Evolutionary conservation across 345 rosid species (phyloP).

Genomic region (Orychophragmus violaceus): DNA sequence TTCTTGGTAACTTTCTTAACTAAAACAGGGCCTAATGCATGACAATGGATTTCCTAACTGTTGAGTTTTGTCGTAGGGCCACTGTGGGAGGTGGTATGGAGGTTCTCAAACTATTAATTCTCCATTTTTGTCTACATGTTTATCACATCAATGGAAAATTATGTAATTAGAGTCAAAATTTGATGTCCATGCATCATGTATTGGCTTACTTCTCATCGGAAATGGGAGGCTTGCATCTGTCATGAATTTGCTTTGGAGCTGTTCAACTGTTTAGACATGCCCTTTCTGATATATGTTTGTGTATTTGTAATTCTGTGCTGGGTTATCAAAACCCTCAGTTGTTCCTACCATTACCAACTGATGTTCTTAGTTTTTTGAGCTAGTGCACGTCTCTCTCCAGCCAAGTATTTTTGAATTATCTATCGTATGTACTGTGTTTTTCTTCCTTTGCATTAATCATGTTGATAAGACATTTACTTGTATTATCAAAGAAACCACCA

Average conservation of each 20-base stretch:
- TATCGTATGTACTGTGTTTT: slow-evolving; percentile 35
- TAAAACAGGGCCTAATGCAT: slow-evolving; percentile 27
- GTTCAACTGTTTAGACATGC: slow-evolving; percentile 21
- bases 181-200: slow-evolving; percentile 17
- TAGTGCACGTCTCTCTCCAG: slow-evolving; percentile 27
- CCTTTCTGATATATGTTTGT: slow-evolving; percentile 7
- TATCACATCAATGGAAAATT: slow-evolving; percentile 2
- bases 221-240: slow-evolving; percentile 29
- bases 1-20: slow-evolving; percentile 21
- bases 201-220: slow-evolving; percentile 20
- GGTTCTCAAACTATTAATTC: slow-evolving; percentile 21
- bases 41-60: slow-evolving; percentile 22
- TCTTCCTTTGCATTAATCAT: slow-evolving; percentile 18
- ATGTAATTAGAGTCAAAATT: slow-evolving; percentile 16
- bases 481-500: too few relatives aligned
- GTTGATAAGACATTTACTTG: too few relatives aligned
- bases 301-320: slow-evolving; percentile 24
- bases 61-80: slow-evolving; percentile 28
- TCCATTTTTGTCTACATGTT: neutral
- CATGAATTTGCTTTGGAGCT: slow-evolving; percentile 23
- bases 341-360: slow-evolving; percentile 25
- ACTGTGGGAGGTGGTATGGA: slow-evolving; percentile 29
- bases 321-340: slow-evolving; percentile 30
- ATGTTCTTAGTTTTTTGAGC: slow-evolving; percentile 29
- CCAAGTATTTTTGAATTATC: slow-evolving; percentile 30